Evolutionary conservation across 768 basidiomycete genomes (phyloP), one percentile per base, ranked within the genome.

Genomic region (Cystofilobasidium capitatum): DNA sequence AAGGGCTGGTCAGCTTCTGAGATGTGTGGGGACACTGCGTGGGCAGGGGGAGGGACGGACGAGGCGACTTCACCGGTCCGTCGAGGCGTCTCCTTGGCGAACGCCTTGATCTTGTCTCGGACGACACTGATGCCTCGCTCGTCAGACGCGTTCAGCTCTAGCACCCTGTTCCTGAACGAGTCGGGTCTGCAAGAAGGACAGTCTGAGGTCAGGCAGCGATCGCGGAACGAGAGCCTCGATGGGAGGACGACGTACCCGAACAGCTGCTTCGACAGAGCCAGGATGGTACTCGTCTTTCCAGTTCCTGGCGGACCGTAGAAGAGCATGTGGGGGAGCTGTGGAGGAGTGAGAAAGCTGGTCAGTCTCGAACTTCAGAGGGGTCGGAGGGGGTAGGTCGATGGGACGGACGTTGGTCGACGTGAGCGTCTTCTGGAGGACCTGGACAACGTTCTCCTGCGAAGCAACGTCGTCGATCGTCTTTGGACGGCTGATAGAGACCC

Each of bases 281-380:
- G 85, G 71, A 99, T 97, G 1, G 96, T 97, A 47, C 91, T 94
- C 16, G 96, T 99, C 78, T 99, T 99, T 47, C 96, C 96, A 16
- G 94, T 97, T 37, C 96, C 96, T 20, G 96, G 96, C 36, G 96
- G 96, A 1, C 96, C 96, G 72, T 99, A 99, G 81, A 99, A 99
- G 57, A 99, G 81, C 93, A 98, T 97, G 75, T 99, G 96, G 7
- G 96, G 94, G 61, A 99, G 82, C 96, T 99, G 75, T 17, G 29
- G 22, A 42, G 47, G 24, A 26, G 31, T 36, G 24, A 58, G 3
- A 24, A 42, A 40, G 17, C 40, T 44, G 47, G 65, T 65, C 61
- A 65, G 44, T 49, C 8, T 29, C 37, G 31, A 51, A 13, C 55
- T 55, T 55, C 42, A 40, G 42, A 20, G 45, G 36, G 20, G 40